A percentile compares a stretch with the other conserved stretches of the same genome.
Conservation (phyloP, 768 basidiomycete species). For the Pisolithus microcarpus region DNA sequence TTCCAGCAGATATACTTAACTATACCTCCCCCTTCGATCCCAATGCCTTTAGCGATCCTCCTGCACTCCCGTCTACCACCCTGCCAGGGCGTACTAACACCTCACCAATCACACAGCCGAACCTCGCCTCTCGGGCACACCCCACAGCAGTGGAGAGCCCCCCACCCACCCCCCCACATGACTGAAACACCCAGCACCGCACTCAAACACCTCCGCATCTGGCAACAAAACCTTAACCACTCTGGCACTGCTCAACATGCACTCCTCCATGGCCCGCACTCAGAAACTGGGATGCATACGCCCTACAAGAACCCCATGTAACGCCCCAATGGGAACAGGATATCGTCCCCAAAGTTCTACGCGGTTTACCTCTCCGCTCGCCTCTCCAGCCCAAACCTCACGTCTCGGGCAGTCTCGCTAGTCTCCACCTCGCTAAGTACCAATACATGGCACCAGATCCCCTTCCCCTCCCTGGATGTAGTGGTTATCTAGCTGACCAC, state of each 20-base stretch:
- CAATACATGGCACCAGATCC: constrained; percentile 16
- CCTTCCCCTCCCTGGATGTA: constrained; percentile 14
- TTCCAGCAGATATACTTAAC: too few species aligned
- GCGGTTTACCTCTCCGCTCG: background rate
- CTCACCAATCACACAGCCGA: too few species aligned
- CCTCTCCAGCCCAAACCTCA: too few species aligned
- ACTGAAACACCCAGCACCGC: background rate
- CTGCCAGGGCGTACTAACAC: background rate
- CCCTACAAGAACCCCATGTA: constrained; percentile 1
- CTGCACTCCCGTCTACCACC: too few species aligned
- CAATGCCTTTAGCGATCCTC: too few species aligned
- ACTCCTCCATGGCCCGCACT: constrained; percentile 7
- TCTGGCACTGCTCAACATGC: constrained; percentile 9
- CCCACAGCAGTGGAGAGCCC: too few species aligned
- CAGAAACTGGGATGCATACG: too few species aligned
- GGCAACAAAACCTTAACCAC: constrained; percentile 26
- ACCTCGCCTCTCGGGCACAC: too few species aligned
- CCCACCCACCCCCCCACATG: too few species aligned
- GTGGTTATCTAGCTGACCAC: constrained; percentile 12
- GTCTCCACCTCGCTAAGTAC: constrained; percentile 13
- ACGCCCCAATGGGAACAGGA: background rate
- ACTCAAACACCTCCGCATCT: constrained; percentile 10
- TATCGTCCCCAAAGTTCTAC: background rate
- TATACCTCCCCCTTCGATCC: too few species aligned
- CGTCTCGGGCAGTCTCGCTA: constrained; percentile 10